Base-by-base conservation (phyloP, 129 eudicot genomes). In the Centella asiatica region DNA sequence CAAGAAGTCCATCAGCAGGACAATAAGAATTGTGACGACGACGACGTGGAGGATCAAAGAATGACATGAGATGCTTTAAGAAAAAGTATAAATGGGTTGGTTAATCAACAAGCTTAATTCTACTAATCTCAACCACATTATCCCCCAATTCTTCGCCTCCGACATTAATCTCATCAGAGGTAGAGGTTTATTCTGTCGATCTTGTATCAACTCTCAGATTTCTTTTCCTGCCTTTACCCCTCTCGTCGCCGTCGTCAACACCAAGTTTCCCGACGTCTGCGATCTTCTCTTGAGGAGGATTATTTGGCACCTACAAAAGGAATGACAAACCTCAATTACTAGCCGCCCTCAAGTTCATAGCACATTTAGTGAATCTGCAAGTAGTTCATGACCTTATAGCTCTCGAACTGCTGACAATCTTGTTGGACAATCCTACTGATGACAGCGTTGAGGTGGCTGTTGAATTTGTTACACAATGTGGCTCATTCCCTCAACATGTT, bases 151-250 rank as follows among this genome's bases (percentile, higher is more conserved):
- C 39, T 84, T 92, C 71, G 84, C 80, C 20, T 84, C 87, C 71
- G 84, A 79, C 20, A 96, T 87, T 68, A 87, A 92, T 70, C 42
- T 92, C 62, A 87, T 92, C n/a, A 60, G 99, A 44, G 99, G 99
- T 45, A 77, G 95, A 53, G 96, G 99, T 13, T 53, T 92, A 23
- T 92, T 87, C 52, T 92, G 99, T 66, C 81, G 95, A 17, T 87
- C 99, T 4, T 92, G 99, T 72, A 84, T 92, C 85, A 92, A 92
- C 83, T 84, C 96, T 9, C 99, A 92, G 57, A 84, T 87, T 96
- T 96, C 96, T 9, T 92, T 92, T 56, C 96, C 99, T 6, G 96
- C 87, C 4, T 87, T 92, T 84, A 90, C 99, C 45, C 92, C 99
- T 2, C 66, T 92, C 28, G 95, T 84, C 76, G 88, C 95, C 59